phyloP scores from a whole-genome alignment of 2,329 filamentous ascomycete genomes.

The Thermoascus crustaceus region DNA sequence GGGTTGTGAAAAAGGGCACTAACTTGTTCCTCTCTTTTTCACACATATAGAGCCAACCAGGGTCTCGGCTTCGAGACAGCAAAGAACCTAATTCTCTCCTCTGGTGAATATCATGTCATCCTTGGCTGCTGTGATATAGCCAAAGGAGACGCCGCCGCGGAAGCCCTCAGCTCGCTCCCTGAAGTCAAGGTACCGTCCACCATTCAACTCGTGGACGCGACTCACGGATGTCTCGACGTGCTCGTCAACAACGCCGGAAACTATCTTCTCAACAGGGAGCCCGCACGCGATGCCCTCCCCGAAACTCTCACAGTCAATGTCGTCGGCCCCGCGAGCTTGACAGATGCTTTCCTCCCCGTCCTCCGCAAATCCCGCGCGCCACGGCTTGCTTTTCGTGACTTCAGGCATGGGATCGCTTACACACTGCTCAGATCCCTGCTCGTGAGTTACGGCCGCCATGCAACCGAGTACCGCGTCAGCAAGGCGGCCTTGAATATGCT shows the following conservation, averaged over 20 bases:
- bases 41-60: slow-evolving; percentile 6
- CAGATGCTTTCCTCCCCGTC: slow-evolving; percentile 25
- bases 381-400: slow-evolving; percentile 34
- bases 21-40: background rate
- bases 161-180: slow-evolving; percentile 4
- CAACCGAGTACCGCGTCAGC: slow-evolving; percentile 7
- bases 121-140: slow-evolving; percentile 10
- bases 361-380: slow-evolving; percentile 21
- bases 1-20: background rate
- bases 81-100: slow-evolving; percentile 8
- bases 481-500: slow-evolving; percentile 11
- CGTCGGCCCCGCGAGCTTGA: slow-evolving; percentile 31
- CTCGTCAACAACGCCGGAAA: slow-evolving; percentile 20
- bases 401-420: slow-evolving; percentile 29
- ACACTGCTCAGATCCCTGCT: slow-evolving; percentile 19
- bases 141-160: slow-evolving; percentile 9
- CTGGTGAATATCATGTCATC: slow-evolving; percentile 14
- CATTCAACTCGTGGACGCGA: too few species aligned
- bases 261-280: slow-evolving; percentile 4
- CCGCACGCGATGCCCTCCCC: slow-evolving; percentile 19
- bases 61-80: slow-evolving; percentile 8
- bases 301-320: slow-evolving; percentile 34
- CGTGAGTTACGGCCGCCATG: slow-evolving; percentile 14
- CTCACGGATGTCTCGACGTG: too few species aligned
- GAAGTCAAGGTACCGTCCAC: slow-evolving; percentile 7